These are phyloP conservation scores for Periconia macrospinosa DNA, from an alignment of 2,329 filamentous ascomycete genomes.

Conservation along the genomic window DNA sequence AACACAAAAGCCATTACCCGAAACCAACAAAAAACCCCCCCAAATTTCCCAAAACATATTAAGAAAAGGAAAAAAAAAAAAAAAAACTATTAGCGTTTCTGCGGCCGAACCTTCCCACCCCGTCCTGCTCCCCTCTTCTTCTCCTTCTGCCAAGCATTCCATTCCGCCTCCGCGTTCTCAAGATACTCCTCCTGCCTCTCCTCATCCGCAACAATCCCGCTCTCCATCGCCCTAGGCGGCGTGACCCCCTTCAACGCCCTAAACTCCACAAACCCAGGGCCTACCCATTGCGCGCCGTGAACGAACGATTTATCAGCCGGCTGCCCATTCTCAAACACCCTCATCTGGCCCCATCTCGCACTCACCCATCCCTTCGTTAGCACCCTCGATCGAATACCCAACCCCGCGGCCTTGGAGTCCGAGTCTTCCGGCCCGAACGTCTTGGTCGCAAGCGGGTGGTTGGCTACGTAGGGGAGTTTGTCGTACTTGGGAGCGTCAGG, in stretches of 20 bases:
- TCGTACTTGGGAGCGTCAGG: not conserved
- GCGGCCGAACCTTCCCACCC: too few relatives aligned
- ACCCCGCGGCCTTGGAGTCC: not conserved
- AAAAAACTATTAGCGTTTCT: too few relatives aligned
- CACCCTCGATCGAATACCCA: slow-evolving; percentile 9
- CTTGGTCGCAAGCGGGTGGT: not conserved
- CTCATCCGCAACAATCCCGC: not conserved
- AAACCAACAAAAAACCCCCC: too few relatives aligned
- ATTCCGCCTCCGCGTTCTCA: too few relatives aligned
- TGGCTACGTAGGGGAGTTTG: not conserved
- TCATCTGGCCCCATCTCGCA: slow-evolving; percentile 26
- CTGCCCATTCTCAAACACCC: slow-evolving; percentile 8
- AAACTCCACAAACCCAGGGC: slow-evolving; percentile 29
- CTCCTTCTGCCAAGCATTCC: too few relatives aligned
- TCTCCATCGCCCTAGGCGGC: not conserved
- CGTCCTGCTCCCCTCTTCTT: too few relatives aligned
- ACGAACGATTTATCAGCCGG: slow-evolving; percentile 7
- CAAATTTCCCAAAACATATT: too few relatives aligned
- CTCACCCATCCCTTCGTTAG: slow-evolving; percentile 28
- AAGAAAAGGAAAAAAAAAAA: too few relatives aligned
- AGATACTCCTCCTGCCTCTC: too few relatives aligned
- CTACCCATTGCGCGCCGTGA: slow-evolving; percentile 26
- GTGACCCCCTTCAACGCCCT: slow-evolving; percentile 20
- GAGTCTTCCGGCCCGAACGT: not conserved
- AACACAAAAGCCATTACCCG: too few relatives aligned